A percentile compares a stretch with the other conserved stretches of the same genome.
Conservation (phyloP, 495 filamentous ascomycete genomes). For the Penicillium salamii region DNA sequence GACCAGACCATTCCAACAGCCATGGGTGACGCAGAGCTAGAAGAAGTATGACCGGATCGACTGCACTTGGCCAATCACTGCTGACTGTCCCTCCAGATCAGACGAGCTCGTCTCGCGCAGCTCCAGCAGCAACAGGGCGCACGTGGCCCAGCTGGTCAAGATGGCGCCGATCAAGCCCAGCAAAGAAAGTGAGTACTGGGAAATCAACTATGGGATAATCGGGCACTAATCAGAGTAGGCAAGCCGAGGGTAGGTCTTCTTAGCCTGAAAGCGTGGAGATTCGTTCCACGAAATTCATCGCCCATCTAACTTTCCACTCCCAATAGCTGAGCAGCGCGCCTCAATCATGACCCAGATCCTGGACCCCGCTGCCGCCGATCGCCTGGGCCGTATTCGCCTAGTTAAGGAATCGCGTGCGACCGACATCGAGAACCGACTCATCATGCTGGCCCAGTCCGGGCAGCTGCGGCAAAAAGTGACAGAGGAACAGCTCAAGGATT, state of each 20-base stretch:
- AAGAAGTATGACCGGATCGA: slow-evolving; percentile 56
- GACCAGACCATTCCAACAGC: slow-evolving; percentile 8
- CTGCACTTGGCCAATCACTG: neutral
- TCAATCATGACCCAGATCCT: slow-evolving; percentile 88
- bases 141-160: slow-evolving; percentile 39
- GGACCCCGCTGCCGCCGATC: slow-evolving; percentile 87
- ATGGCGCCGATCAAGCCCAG: slow-evolving; percentile 54
- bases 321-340: slow-evolving; percentile 52
- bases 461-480: slow-evolving; percentile 86
- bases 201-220: neutral
- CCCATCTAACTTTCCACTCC: slow-evolving; percentile 5
- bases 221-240: slow-evolving; percentile 33
- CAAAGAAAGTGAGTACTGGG: slow-evolving; percentile 53
- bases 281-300: neutral
- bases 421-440: slow-evolving; percentile 88
- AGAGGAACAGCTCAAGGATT: slow-evolving; percentile 88
- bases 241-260: slow-evolving; percentile 60
- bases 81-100: slow-evolving; percentile 56
- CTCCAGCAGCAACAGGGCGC: slow-evolving; percentile 69
- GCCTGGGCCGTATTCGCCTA: slow-evolving; percentile 88
- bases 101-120: slow-evolving; percentile 85
- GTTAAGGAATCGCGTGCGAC: slow-evolving; percentile 89
- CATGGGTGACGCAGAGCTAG: slow-evolving; percentile 86
- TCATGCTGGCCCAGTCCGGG: slow-evolving; percentile 83
- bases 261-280: neutral